phyloP scores from a whole-genome alignment of 1,284 basidiomycete species.

The Trichosporon sp. region DNA sequence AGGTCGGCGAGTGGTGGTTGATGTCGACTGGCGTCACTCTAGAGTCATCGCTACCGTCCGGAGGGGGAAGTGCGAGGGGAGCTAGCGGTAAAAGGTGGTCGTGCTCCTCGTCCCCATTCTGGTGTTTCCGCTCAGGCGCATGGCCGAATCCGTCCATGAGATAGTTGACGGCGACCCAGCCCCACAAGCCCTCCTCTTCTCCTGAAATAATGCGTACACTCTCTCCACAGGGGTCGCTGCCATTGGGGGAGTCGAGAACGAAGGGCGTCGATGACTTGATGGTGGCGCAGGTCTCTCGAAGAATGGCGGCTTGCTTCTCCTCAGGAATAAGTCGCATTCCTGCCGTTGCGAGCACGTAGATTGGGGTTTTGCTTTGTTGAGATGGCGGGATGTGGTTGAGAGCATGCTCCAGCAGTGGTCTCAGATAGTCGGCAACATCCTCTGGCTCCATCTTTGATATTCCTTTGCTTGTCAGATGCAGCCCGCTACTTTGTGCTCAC shows the following conservation, averaged over 20 bases:
- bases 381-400: slow-evolving; percentile 76
- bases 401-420: slow-evolving; percentile 78
- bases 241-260: slow-evolving; percentile 50
- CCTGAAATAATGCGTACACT: slow-evolving; percentile 93
- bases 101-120: slow-evolving; percentile 4
- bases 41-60: slow-evolving; percentile 19
- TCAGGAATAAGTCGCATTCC: slow-evolving; percentile 86
- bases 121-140: slow-evolving; percentile 25
- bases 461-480: slow-evolving; percentile 54
- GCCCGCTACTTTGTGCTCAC: slow-evolving; percentile 52
- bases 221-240: slow-evolving; percentile 71
- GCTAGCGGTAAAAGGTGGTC: slow-evolving; percentile 44
- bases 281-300: slow-evolving; percentile 71
- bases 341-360: slow-evolving; percentile 93
- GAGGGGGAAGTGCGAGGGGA: slow-evolving; percentile 32
- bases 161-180: slow-evolving; percentile 99
- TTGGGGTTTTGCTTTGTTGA: slow-evolving; percentile 71
- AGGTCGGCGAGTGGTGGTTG: slow-evolving; percentile 61
- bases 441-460: slow-evolving; percentile 73
- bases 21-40: slow-evolving; percentile 44
- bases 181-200: slow-evolving; percentile 95
- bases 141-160: slow-evolving; percentile 93
- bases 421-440: slow-evolving; percentile 67
- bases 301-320: slow-evolving; percentile 63
- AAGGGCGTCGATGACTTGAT: slow-evolving; percentile 61